Base-by-base conservation (phyloP, 306 rosid genomes). In the Lupinus albus region DNA sequence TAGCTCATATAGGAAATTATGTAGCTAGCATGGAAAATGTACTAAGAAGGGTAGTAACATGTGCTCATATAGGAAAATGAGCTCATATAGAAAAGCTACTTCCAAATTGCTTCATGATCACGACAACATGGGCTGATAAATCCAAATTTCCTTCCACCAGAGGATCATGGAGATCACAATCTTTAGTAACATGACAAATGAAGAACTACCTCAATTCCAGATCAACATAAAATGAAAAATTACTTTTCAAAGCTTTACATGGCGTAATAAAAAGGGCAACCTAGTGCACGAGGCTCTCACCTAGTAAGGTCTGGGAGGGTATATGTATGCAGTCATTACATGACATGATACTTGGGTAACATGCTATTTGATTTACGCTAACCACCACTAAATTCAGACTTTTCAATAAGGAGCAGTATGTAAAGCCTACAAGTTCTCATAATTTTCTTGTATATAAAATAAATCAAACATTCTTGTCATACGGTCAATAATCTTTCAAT, bases 81-180 rank as follows among this genome's bases (percentile, higher is more conserved):
- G n/a, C n/a, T n/a, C n/a, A n/a, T n/a, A n/a, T n/a, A n/a, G n/a
- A n/a, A n/a, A n/a, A n/a, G n/a, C n/a, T n/a, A n/a, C n/a, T n/a
- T n/a, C n/a, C n/a, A n/a, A n/a, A n/a, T n/a, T 47, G 44, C 56
- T 51, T 18, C 51, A 52, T 33, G 18, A 18, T 49, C 55, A 30
- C 2, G 56, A 35, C 41, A 41, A 63, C 57, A 73, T 28, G 39
- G 36, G 41, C 13, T 17, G 5, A 53, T 16, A 53, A 44, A 73
- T 32, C 32, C 5, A 12, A 64, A 53, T 50, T 15, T 35, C 55
- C 17, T 63, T 63, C 28, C 45, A 44, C 20, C 0, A 47, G 46
- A 73, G 66, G 51, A 53, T 11, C 12, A 32, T 28, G 56, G 13
- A 73, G 61, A 56, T 66, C 28, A 44, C 15, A 57, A 47, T 32